A percentile compares a stretch with the other conserved stretches of the same genome.
These are phyloP conservation scores for Panicum virgatum DNA, from an alignment of 202 grass and related monocot species.

Conservation along the genomic window DNA sequence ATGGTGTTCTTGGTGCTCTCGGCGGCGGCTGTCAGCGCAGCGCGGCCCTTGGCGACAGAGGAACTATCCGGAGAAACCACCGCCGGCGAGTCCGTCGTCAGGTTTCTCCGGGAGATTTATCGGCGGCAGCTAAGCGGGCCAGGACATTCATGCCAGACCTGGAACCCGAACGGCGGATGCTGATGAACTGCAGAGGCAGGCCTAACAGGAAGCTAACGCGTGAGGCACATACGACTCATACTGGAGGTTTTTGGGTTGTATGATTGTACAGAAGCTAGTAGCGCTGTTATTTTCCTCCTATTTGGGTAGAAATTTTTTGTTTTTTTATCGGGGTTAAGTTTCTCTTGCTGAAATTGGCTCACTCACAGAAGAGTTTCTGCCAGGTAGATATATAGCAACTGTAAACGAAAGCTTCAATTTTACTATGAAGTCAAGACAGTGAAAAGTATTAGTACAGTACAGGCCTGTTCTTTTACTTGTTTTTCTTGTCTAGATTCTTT, in stretches of 20 bases:
- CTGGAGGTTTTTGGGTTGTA: background rate
- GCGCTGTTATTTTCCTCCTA: background rate
- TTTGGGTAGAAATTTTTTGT: background rate
- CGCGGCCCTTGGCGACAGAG: constrained; percentile 30
- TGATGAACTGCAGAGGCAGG: constrained; percentile 6
- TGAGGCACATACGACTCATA: background rate
- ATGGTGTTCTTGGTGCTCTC: constrained; percentile 34
- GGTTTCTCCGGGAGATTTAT: constrained; percentile 25
- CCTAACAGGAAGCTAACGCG: background rate
- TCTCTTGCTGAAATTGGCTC: background rate
- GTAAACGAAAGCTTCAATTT: background rate
- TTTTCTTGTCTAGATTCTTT: background rate
- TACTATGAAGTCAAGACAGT: background rate
- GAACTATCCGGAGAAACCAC: constrained; percentile 5
- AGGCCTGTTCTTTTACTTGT: background rate
- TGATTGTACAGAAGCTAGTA: background rate
- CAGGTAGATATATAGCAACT: background rate
- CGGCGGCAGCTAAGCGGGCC: constrained; percentile 11
- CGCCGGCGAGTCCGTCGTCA: constrained; percentile 19
- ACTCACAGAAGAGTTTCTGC: background rate
- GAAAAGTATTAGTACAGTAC: background rate
- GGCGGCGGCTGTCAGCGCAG: background rate
- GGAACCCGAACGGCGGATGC: constrained; percentile 40
- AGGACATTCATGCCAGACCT: constrained; percentile 30
- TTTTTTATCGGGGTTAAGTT: background rate